Evolutionary conservation across 306 rosid species (phyloP).

Genomic region (Vicia faba): DNA sequence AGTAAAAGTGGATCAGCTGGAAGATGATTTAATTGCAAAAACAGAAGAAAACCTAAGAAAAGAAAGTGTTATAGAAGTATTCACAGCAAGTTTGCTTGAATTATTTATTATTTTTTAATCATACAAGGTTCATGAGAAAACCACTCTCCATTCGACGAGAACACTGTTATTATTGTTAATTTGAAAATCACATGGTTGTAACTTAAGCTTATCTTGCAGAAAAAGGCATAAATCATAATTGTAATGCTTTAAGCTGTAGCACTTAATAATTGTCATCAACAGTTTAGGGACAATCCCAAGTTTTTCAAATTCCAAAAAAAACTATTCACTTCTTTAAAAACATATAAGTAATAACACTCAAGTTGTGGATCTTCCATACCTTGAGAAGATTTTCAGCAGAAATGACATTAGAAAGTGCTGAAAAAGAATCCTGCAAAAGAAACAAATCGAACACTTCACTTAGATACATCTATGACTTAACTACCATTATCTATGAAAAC

Average conservation of each 20-base stretch:
- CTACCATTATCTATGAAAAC: conserved; percentile 26
- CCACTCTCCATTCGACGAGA: conserved; percentile 16
- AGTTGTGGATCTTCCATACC: conserved; percentile 54
- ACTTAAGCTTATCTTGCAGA: conserved; percentile 3
- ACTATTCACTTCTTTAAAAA: conserved; percentile 23
- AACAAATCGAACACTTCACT: conserved; percentile 28
- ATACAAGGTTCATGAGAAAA: conserved; percentile 10
- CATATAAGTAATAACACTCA: conserved; percentile 31
- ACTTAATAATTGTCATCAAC: conserved; percentile 6
- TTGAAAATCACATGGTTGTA: conserved; percentile 24
- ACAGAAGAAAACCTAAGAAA: neutral
- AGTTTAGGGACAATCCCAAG: conserved; percentile 7
- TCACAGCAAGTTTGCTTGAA: conserved; percentile 12
- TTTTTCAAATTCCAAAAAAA: conserved; percentile 18
- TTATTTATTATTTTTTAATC: neutral
- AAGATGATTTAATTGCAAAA: conserved; percentile 5
- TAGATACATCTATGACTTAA: conserved; percentile 25
- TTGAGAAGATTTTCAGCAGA: conserved; percentile 86
- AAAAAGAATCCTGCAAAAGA: conserved; percentile 59
- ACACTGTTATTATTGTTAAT: neutral
- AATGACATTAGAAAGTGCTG: conserved; percentile 50
- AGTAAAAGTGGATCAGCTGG: neutral
- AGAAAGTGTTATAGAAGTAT: neutral
- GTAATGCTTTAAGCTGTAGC: conserved; percentile 4
- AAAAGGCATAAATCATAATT: conserved; percentile 11